Base-by-base conservation (phyloP, 2,329 filamentous ascomycete genomes). In the Phaeophleospora eucalypticola region DNA sequence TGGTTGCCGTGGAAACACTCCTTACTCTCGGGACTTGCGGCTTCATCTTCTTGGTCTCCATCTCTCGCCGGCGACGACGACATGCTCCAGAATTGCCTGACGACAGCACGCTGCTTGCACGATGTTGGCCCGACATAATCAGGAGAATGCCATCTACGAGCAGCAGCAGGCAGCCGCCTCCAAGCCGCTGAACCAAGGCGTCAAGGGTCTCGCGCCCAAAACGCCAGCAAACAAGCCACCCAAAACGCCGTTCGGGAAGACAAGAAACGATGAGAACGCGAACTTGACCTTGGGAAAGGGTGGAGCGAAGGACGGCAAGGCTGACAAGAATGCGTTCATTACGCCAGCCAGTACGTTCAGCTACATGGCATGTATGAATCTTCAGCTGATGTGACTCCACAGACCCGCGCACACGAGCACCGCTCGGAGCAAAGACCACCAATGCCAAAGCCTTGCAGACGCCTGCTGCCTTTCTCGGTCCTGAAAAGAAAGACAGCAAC, bases 341-440 rank as follows among this genome's bases (percentile, higher is more conserved):
- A 97, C 91, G 17, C 91, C 91, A 24, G 77, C 87, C 62, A 86
- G 89, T 95, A 76, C 52, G 58, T 45, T 18, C 7, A 16, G 12
- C 4, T 18, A n/a, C n/a, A 7, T 19, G 24, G 17, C 15, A 39
- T 24, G 48, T 27, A 46, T 46, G 19, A 27, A 20, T 36, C 27
- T 27, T 35, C 46, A 36, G 42, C 51, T 21, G 19, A 52, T 18
- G 16, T 43, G 6, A 39, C 43, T 40, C 45, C 40, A 32, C 51
- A 84, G 82, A 77, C 46, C 78, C 83, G 41, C 81, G 82, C 49
- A 83, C 75, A 49, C 83, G 91, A 61, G 89, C 90, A 32, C 87
- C 89, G 10, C 73, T 98, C 39, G 91, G 91, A 27, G 85, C 88
- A 76, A 98, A 98, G 70, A 97, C 91, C 1, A 97, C 93, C 43